Conservation (phyloP, 176 grass and related monocot genomes). For the Oryza meridionalis region DNA sequence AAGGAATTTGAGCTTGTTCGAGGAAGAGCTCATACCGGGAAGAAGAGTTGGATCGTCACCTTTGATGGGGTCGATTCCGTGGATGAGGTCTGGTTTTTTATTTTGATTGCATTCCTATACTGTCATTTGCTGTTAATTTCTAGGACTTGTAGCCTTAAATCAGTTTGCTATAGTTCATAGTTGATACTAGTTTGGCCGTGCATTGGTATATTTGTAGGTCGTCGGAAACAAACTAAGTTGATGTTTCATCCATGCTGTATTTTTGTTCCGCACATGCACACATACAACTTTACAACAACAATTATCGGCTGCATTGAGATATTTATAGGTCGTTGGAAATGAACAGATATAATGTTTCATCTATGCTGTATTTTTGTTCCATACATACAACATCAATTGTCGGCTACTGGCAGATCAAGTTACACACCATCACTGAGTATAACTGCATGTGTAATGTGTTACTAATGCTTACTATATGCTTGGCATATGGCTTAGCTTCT, state of each 20-base stretch:
- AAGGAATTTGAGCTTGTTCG: slow-evolving; percentile 63
- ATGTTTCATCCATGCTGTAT: too few species aligned
- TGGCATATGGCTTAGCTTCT: slow-evolving; percentile 12
- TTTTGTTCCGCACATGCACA: too few species aligned
- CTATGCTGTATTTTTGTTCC: neutral
- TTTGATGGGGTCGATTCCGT: slow-evolving; percentile 74
- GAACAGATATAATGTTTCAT: neutral
- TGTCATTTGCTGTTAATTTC: neutral
- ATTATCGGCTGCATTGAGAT: neutral
- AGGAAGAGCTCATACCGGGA: slow-evolving; percentile 69
- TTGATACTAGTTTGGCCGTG: too few species aligned
- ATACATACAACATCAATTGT: neutral
- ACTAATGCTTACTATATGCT: neutral
- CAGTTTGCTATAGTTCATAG: too few species aligned
- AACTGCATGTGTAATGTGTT: neutral
- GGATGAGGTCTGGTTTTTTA: slow-evolving; percentile 59
- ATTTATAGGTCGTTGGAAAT: neutral
- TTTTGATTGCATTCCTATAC: neutral
- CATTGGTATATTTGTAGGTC: too few species aligned
- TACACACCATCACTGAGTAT: neutral
- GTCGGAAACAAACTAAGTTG: too few species aligned
- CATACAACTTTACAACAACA: too few species aligned
- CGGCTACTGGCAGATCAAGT: neutral
- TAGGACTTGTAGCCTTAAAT: too few species aligned
- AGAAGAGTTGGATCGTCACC: slow-evolving; percentile 85